Evolutionary conservation across 306 rosid genomes (phyloP).

Genomic region (Malus domestica): ASM211411v1 NC_041805.1:24573001-24573500

Average conservation of each 20-base stretch:
- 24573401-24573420: neutral
- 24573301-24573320: neutral
- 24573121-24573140: no score
- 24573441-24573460: conserved; percentile 22
- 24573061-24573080: accelerated
- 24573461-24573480: conserved; percentile 29
- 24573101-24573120: no score
- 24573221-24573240: neutral
- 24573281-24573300: conserved; percentile 15
- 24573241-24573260: neutral
- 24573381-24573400: conserved; percentile 13
- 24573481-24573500: neutral
- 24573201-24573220: neutral
- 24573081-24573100: no score
- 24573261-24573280: neutral
- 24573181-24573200: conserved; percentile 20
- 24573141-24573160: neutral
- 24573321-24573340: neutral
- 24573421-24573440: conserved; percentile 5
- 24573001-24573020: no score
- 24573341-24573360: neutral
- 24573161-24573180: conserved; percentile 20
- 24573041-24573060: no score
- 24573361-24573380: neutral
- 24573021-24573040: no score